phyloP scores from a whole-genome alignment of 371 early-diverging fungal species.

The Coemansia sp. region DNA sequence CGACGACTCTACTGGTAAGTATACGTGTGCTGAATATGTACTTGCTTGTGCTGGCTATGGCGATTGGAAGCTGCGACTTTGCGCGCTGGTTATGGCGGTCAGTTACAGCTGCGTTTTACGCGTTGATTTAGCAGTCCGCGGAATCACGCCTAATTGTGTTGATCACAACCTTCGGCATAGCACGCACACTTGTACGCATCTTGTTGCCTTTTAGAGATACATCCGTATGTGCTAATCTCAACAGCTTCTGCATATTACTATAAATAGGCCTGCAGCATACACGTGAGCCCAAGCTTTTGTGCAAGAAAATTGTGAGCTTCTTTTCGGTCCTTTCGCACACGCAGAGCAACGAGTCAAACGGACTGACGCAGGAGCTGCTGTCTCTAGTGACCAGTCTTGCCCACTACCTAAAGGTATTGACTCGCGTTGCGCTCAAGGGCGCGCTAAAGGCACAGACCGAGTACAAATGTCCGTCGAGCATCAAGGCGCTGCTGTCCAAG shows the following conservation, averaged over 20 bases:
- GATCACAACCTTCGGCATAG: not conserved
- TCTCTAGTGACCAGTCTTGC: constrained; percentile 90
- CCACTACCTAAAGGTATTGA: constrained; percentile 86
- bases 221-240: not conserved
- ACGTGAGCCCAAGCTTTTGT: constrained; percentile 87
- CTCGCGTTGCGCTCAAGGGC: constrained; percentile 85
- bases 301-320: constrained; percentile 88
- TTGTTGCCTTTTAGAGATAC: not conserved
- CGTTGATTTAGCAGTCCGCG: too few relatives aligned
- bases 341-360: constrained; percentile 62
- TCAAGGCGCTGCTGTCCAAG: constrained; percentile 51
- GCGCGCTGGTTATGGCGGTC: not conserved
- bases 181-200: not conserved
- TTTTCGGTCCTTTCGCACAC: constrained; percentile 86
- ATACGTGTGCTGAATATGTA: too few relatives aligned
- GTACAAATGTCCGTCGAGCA: constrained; percentile 50
- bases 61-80: too few relatives aligned
- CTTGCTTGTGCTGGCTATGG: too few relatives aligned
- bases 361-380: constrained; percentile 86
- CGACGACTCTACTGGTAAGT: constrained; percentile 57
- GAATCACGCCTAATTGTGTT: not conserved
- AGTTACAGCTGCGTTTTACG: not conserved
- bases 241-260: not conserved
- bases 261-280: constrained; percentile 65
- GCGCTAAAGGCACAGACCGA: constrained; percentile 77